Conservation (phyloP, 805 yeast genomes). For the Nakazawaea holstii region DNA sequence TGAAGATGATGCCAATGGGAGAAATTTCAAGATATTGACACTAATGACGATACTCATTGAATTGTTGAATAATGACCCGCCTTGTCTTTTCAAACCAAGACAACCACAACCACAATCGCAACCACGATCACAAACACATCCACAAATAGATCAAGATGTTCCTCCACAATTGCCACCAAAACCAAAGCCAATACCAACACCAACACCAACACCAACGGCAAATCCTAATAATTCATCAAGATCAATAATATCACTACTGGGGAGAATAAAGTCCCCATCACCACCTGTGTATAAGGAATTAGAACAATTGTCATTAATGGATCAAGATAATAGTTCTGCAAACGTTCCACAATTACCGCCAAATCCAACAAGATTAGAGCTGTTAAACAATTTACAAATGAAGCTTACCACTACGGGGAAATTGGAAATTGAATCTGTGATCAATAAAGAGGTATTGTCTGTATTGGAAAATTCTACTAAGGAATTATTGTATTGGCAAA, state of each 20-base stretch:
- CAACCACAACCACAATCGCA: conserved; percentile 50
- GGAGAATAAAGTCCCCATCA: conserved; percentile 11
- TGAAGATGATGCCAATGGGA: conserved; percentile 18
- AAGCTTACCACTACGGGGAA: conserved; percentile 6
- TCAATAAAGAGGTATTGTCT: conserved; percentile 9
- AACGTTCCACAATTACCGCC: conserved; percentile 9
- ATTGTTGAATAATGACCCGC: conserved; percentile 13
- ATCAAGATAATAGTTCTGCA: conserved; percentile 1
- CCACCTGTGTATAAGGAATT: conserved; percentile 7
- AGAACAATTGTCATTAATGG: conserved; percentile 7
- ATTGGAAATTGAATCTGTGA: conserved; percentile 9
- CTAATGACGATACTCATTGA: conserved; percentile 18
- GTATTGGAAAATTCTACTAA: conserved; percentile 14
- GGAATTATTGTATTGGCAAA: conserved; percentile 16
- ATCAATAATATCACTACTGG: neutral
- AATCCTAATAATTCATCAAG: conserved; percentile 11
- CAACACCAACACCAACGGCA: conserved; percentile 2
- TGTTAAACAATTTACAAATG: conserved; percentile 9
- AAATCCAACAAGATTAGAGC: conserved; percentile 9
- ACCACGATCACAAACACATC: conserved; percentile 42
- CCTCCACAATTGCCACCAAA: conserved; percentile 23
- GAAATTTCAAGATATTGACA: conserved; percentile 21
- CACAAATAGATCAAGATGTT: conserved; percentile 19
- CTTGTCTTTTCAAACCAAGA: conserved; percentile 7
- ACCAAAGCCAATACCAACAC: conserved; percentile 9